Evolutionary conservation across 164 flowering plant genomes (phyloP).

Genomic region (Macadamia tetraphylla): DNA sequence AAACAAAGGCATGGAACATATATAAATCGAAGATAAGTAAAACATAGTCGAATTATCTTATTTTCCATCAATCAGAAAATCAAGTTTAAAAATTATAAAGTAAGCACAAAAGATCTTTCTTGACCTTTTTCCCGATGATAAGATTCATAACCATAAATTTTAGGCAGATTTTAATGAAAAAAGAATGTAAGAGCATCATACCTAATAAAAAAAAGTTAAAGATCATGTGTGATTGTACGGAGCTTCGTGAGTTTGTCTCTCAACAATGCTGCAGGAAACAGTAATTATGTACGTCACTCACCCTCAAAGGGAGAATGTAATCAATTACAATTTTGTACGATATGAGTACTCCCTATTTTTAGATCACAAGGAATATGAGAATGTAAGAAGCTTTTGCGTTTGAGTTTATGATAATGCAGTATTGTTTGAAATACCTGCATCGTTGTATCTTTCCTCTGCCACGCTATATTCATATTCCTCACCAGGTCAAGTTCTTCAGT

Average conservation of each 20-base stretch:
- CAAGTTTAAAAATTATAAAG: no score
- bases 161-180: no score
- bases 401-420: not conserved
- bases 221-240: slow-evolving; percentile 24
- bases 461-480: slow-evolving; percentile 45
- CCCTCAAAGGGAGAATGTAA: not conserved
- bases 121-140: no score
- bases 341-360: no score
- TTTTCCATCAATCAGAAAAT: no score
- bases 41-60: not conserved
- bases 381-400: not conserved
- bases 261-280: slow-evolving; percentile 46
- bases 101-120: no score
- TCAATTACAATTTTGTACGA: no score
- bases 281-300: not conserved
- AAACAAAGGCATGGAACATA: not conserved
- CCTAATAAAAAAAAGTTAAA: slow-evolving; percentile 10
- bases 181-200: not conserved
- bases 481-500: slow-evolving; percentile 55
- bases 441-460: slow-evolving; percentile 65
- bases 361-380: no score
- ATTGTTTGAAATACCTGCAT: slow-evolving; percentile 54
- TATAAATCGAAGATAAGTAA: not conserved
- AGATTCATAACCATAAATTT: no score
- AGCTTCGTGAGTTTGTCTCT: slow-evolving; percentile 48